Conservation (phyloP, 352 stramenopile species). For the Pythium sp. region DNA sequence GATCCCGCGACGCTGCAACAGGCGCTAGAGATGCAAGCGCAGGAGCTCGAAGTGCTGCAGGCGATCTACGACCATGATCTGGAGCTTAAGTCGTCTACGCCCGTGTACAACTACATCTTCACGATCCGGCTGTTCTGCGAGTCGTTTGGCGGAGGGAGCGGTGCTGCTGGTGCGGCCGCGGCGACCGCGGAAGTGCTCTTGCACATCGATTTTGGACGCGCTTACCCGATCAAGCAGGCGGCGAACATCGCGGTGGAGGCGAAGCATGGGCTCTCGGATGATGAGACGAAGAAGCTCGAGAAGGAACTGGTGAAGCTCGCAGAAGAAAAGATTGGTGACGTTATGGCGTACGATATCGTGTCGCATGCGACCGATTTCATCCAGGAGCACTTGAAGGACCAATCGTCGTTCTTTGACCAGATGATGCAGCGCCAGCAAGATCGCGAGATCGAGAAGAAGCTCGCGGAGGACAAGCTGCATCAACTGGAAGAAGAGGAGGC, state of each 20-base stretch:
- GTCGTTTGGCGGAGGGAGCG: slow-evolving; percentile 14
- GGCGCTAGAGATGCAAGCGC: slow-evolving; percentile 61
- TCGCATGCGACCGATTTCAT: slow-evolving; percentile 81
- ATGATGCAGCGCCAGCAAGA: slow-evolving; percentile 85
- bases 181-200: slow-evolving; percentile 62
- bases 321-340: slow-evolving; percentile 66
- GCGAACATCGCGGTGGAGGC: slow-evolving; percentile 71
- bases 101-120: slow-evolving; percentile 84
- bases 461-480: slow-evolving; percentile 45
- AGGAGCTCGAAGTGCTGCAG: slow-evolving; percentile 81
- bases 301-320: slow-evolving; percentile 55
- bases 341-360: slow-evolving; percentile 82
- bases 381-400: slow-evolving; percentile 76
- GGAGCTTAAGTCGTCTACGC: slow-evolving; percentile 63
- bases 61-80: slow-evolving; percentile 82
- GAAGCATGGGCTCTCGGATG: slow-evolving; percentile 67
- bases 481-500: slow-evolving; percentile 62
- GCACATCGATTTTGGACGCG: slow-evolving; percentile 68
- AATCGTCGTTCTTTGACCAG: slow-evolving; percentile 86
- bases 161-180: slow-evolving; percentile 16
- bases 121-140: slow-evolving; percentile 72
- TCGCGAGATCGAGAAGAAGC: slow-evolving; percentile 54
- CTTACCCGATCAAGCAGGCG: slow-evolving; percentile 62
- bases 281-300: slow-evolving; percentile 55
- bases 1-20: slow-evolving; percentile 45